Base-by-base conservation (phyloP, 176 grass and related monocot species). In the Areca catechu region DNA sequence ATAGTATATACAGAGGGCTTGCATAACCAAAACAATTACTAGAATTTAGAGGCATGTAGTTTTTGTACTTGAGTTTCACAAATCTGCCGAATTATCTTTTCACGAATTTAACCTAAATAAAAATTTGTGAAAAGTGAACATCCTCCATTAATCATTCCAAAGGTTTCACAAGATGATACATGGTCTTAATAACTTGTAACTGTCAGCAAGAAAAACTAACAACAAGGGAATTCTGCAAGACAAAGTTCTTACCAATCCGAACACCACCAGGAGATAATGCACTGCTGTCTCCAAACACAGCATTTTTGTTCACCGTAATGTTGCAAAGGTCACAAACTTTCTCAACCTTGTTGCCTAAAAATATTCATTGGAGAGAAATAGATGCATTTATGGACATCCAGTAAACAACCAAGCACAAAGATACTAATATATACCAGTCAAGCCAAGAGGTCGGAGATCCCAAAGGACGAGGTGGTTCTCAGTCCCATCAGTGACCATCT, bases 401-500 rank as follows among this genome's bases (percentile, higher is more conserved):
- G 4, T 16, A 17, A 27, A 23, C 15, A 58, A 25, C 16, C 16
- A 16, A 24, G 24, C 15, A 20, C 5, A 1, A 7, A 16, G 9
- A 24, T 58, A 58, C 5, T 24, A 14, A 15, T 24, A 16, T 3
- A 58, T 28, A 58, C 56, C 23, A 25, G 56, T 58, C 21, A 58
- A 58, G 23, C 56, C 56, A 58, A 58, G 56, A 16, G 56, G 24
- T 17, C 21, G 56, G 23, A 58, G 56, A 24, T 58, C 56, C 24
- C 56, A 58, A 15, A 58, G 56, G 24, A 58, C 56, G 16, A 58
- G 56, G 24, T 58, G 56, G 24, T 58, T 58, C 56, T 58, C 56
- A 58, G 56, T 58, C 22, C 56, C 56, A 17, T 24, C 56, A 6
- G 56, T 58, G 12, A 58, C 56, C 56, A 58, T 4, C 5, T 58